Evolutionary conservation across 2,329 filamentous ascomycete species (phyloP), one percentile per base, ranked within the genome.

Genomic region (Macrophomina pseudophaseolina): DNA sequence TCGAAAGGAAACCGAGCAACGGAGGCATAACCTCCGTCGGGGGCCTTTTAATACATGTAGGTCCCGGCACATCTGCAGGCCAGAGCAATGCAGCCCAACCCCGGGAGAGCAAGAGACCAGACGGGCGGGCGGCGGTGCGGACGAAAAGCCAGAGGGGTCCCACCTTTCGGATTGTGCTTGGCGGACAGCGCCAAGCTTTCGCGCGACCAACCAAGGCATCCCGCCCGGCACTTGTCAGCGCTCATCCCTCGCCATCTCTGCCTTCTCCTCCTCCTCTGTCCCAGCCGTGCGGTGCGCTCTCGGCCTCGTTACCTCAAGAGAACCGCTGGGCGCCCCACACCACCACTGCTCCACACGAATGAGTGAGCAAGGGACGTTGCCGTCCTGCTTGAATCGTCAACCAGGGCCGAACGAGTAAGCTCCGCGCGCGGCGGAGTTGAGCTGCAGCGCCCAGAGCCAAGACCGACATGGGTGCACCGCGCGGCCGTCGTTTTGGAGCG

Each of bases 111-210:
- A 38, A 33, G 35, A 33, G 4, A 44, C 42, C 42, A 44, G 5
- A 6, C 16, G 42, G 42, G 12, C 42, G 42, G 42, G 42, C 42
- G 42, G 16, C 42, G 42, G 42, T 5, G 42, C 42, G 42, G 30
- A 46, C 58, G 30, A 14, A 33, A 49, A 30, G 5, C 32, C 35
- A 53, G 30, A 23, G 23, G 23, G n/a, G 40, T 59, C 40, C 58
- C 42, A 62, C 58, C 52, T 62, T 42, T 44, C 28, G 6, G 56
- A 28, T 8, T n/a, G 12, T 42, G 35, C 58, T 62, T 62, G 58
- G 58, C 58, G 6, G 32, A n/a, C 16, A 2, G 23, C 32, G 58
- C 58, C 56, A 60, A 60, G 56, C 40, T 35, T 33, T 48, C 23
- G 33, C 35, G n/a, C 54, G 38, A 11, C 54, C n/a, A 33, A 46